A percentile compares a stretch with the other conserved stretches of the same genome.
phyloP scores from a whole-genome alignment of 345 rosid genomes.

The Brassica nigra region DNA sequence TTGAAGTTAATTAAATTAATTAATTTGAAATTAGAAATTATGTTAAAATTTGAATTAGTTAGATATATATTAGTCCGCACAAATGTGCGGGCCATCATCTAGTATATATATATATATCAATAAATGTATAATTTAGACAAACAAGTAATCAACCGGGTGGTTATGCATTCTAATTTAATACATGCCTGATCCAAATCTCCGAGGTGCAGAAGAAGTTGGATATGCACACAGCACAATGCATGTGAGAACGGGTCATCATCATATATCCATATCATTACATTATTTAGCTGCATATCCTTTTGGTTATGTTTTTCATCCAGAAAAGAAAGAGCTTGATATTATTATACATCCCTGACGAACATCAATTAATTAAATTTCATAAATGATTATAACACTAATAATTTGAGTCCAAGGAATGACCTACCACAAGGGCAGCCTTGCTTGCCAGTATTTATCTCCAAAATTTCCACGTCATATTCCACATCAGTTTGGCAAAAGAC shows the following conservation, averaged over 20 bases:
- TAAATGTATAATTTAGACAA: neutral
- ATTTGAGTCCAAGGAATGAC: slow-evolving; percentile 4
- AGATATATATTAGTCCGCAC: no score
- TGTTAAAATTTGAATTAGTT: no score
- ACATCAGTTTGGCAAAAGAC: slow-evolving; percentile 40
- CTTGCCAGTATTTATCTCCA: slow-evolving; percentile 17
- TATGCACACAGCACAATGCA: slow-evolving; percentile 25
- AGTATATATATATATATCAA: no score
- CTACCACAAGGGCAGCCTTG: slow-evolving; percentile 14
- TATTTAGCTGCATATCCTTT: slow-evolving; percentile 11
- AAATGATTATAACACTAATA: neutral
- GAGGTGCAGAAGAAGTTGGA: slow-evolving; percentile 29
- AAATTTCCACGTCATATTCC: slow-evolving; percentile 38
- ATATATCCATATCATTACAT: slow-evolving; percentile 16
- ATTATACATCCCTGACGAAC: neutral
- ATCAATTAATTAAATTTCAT: neutral
- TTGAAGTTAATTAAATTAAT: no score
- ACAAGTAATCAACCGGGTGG: neutral
- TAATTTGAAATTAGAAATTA: no score
- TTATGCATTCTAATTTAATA: neutral
- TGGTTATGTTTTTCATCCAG: neutral
- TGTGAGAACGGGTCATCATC: slow-evolving; percentile 27
- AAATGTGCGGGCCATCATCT: no score
- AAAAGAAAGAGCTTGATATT: neutral
- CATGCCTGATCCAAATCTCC: neutral